These are phyloP conservation scores for Plasmodium vinckei DNA, from an alignment of 169 alveolate species.

Conservation along the genomic window DNA sequence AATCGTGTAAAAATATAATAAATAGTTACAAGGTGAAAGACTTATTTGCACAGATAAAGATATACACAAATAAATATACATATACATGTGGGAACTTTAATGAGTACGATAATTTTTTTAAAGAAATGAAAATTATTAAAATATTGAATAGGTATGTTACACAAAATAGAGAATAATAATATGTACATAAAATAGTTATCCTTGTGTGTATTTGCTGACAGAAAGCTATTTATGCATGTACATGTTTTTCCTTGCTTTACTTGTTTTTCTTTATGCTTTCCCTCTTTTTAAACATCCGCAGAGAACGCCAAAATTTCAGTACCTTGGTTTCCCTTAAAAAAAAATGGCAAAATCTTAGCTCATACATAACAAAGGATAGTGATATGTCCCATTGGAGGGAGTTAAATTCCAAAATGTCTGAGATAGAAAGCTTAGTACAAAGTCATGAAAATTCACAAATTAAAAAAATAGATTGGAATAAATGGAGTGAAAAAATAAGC, in stretches of 20 bases:
- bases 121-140: constrained; percentile 37
- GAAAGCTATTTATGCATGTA: no score
- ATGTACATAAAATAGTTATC: background rate
- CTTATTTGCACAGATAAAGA: background rate
- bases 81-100: background rate
- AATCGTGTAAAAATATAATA: no score
- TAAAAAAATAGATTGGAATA: constrained; percentile 76
- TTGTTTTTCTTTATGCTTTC: no score
- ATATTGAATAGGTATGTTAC: constrained; percentile 44
- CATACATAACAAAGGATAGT: constrained; percentile 56
- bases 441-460: constrained; percentile 18
- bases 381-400: constrained; percentile 64
- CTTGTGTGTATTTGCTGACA: no score
- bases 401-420: constrained; percentile 42
- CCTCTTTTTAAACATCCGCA: background rate
- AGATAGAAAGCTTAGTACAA: constrained; percentile 45
- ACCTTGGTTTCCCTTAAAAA: constrained; percentile 40
- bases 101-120: background rate
- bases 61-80: background rate
- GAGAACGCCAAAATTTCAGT: constrained; percentile 34
- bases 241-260: no score
- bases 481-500: constrained; percentile 72
- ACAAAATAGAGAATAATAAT: background rate
- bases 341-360: constrained; percentile 66
- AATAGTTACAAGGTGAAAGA: background rate